Evolutionary conservation across 140 eudicot genomes (phyloP).

Genomic region (Stevia rebaudiana): DNA sequence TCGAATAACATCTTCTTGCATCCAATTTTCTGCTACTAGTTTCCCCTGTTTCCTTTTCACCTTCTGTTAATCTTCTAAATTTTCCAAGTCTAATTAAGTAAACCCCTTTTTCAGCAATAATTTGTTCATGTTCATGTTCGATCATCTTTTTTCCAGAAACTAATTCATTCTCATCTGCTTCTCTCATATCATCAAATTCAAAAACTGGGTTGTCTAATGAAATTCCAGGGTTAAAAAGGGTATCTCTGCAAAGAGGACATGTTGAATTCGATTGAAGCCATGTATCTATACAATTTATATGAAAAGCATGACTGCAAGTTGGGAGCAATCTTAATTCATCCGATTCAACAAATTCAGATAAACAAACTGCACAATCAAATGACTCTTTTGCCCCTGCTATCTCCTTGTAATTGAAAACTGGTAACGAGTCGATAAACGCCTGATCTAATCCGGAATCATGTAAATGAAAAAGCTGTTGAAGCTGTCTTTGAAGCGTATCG

Average conservation of each 20-base stretch:
- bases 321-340: constrained; percentile 86
- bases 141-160: constrained; percentile 33
- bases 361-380: constrained; percentile 93
- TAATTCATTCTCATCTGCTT: constrained; percentile 38
- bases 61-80: constrained; percentile 47
- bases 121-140: constrained; percentile 58
- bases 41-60: constrained; percentile 43
- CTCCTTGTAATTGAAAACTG: constrained; percentile 79
- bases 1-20: constrained; percentile 85
- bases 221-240: constrained; percentile 58
- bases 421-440: constrained; percentile 78
- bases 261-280: constrained; percentile 91
- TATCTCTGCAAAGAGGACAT: constrained; percentile 83
- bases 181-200: constrained; percentile 60
- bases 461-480: constrained; percentile 74
- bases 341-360: constrained; percentile 68
- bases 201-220: constrained; percentile 64
- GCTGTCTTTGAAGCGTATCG: constrained; percentile 83
- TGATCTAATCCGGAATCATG: constrained; percentile 95
- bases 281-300: constrained; percentile 75
- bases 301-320: constrained; percentile 89
- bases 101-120: constrained; percentile 47
- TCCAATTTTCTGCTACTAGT: constrained; percentile 79
- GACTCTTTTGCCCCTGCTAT: constrained; percentile 75
- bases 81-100: constrained; percentile 87